Base-by-base conservation (phyloP, 192 early-diverging fungal genomes). In the Pecoramyces ruminantium region DNA sequence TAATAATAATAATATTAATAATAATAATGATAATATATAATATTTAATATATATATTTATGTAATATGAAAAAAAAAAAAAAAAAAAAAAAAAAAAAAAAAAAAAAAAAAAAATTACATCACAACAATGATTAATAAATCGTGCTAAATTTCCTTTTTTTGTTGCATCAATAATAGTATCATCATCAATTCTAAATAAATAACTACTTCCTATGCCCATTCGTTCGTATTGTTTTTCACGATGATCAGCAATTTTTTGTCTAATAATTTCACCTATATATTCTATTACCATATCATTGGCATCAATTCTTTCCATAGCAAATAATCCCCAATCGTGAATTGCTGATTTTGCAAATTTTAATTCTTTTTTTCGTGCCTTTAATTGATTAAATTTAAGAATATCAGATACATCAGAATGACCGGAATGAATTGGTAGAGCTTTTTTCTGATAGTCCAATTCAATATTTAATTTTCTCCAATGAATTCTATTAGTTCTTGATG, bases 301-400 rank as follows among this genome's bases (percentile, higher is more conserved):
- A 82, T 94, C 93, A 80, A 99, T 98, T n/a, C 89, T 90, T 84
- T 97, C 96, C 80, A 92, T 88, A 12, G 98, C 95, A 92, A 97
- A 99, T 81, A 98, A 86, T 2, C 98, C 98, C 96, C 95, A 97
- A 86, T 98, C 95, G 86, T 99, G 98, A 83, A 99, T 99, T 25
- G 91, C 88, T n/a, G 92, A 94, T 83, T 94, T 94, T 6, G 93
- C 94, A 85, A 99, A 98, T 38, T 91, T 90, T 39, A 99, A 90
- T 78, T 93, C 88, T 85, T 97, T 97, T 80, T 93, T 95, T 11
- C 96, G 93, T 27, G 89, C 90, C 82, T 96, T 96, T 79, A 99
- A 92, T 86, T 96, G 95, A 81, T 95, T 95, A 85, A 97, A 97
- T 81, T 94, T 93, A 80, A 95, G 85, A 5, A 93, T 87, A 85